These are phyloP conservation scores for Inonotus obliquus DNA, from an alignment of 1,284 basidiomycete genomes.

Conservation along the genomic window DNA sequence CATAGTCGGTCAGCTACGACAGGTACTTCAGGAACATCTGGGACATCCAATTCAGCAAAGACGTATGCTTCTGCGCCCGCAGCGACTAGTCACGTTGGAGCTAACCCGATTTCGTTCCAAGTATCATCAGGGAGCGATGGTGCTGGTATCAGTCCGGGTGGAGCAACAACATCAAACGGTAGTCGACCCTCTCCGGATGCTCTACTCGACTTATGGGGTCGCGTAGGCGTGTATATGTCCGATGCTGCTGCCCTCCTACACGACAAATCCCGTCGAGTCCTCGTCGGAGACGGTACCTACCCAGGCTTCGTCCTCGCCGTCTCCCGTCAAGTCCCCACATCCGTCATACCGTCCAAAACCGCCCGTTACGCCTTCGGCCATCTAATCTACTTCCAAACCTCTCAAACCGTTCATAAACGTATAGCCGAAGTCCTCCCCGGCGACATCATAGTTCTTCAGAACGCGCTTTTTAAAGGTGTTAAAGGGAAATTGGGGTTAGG, in stretches of 20 bases:
- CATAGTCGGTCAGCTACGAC: not conserved
- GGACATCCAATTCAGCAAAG: constrained; percentile 13
- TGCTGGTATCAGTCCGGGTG: not conserved
- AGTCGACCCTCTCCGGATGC: constrained; percentile 45
- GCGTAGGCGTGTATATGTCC: constrained; percentile 71
- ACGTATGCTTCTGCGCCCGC: constrained; percentile 26
- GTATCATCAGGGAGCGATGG: not conserved
- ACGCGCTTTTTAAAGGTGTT: constrained; percentile 84
- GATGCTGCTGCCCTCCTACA: constrained; percentile 63
- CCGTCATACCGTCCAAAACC: constrained; percentile 31
- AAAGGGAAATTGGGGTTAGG: constrained; percentile 56
- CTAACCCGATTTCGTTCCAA: constrained; percentile 18
- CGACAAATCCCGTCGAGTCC: constrained; percentile 68
- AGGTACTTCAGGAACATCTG: constrained; percentile 16
- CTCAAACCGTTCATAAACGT: constrained; percentile 60
- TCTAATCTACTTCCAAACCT: constrained; percentile 71
- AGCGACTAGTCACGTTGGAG: constrained; percentile 25
- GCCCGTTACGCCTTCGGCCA: constrained; percentile 56
- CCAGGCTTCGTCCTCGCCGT: constrained; percentile 71
- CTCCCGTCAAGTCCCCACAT: constrained; percentile 55
- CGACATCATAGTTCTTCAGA: constrained; percentile 72
- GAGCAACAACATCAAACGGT: not conserved
- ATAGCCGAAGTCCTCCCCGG: constrained; percentile 82
- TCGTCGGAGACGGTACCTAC: constrained; percentile 82
- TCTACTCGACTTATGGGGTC: constrained; percentile 64